phyloP scores from a whole-genome alignment of 495 filamentous ascomycete genomes.

The Penicillium coffeae region DNA sequence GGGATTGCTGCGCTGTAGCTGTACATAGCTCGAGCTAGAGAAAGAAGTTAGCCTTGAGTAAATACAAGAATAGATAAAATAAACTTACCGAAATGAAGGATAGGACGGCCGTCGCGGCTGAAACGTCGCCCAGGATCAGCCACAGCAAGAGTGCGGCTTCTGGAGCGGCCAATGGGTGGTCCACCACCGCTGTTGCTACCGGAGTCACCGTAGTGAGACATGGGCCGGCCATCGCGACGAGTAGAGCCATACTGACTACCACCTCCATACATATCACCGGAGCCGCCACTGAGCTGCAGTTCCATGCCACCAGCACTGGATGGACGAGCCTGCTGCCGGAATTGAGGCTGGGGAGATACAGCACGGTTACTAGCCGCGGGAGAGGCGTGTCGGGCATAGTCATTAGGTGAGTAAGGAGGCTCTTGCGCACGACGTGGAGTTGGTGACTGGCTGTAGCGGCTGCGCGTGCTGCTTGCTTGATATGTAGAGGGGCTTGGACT shows the following conservation, averaged over 20 bases:
- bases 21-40: conserved; percentile 83
- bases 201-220: conserved; percentile 58
- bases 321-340: conserved; percentile 56
- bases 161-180: conserved; percentile 50
- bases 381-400: conserved; percentile 52
- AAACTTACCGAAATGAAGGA: conserved; percentile 84
- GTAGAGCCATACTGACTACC: conserved; percentile 47
- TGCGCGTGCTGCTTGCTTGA: conserved; percentile 40
- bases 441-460: conserved; percentile 39
- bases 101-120: conserved; percentile 79
- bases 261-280: conserved; percentile 43
- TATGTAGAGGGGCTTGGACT: conserved; percentile 36
- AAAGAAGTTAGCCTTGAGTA: conserved; percentile 2
- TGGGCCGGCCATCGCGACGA: conserved; percentile 44
- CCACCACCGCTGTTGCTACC: conserved; percentile 22
- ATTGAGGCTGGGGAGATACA: conserved; percentile 57
- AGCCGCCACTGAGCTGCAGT: conserved; percentile 64
- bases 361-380: conserved; percentile 43
- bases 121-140: conserved; percentile 60
- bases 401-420: conserved; percentile 49
- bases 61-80: neutral
- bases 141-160: conserved; percentile 77
- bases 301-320: conserved; percentile 73
- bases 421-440: conserved; percentile 53
- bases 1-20: conserved; percentile 91